Base-by-base conservation (phyloP, 139 green algal genomes). In the Tetraselmis chui region DNA sequence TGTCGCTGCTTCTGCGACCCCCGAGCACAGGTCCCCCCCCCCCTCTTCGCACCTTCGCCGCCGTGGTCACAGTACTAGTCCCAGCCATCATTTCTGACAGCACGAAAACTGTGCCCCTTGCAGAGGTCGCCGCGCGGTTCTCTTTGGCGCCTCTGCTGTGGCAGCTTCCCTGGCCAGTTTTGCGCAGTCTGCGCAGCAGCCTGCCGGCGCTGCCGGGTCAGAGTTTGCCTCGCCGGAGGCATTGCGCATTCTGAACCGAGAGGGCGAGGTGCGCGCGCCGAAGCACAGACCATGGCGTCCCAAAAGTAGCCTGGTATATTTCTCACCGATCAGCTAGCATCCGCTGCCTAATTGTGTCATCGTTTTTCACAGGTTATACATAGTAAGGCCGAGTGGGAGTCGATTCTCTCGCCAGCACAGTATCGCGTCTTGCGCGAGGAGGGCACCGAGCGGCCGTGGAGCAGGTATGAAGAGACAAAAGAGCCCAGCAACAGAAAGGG, bases 401-500 rank as follows among this genome's bases (percentile, higher is more conserved):
- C 67, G 23, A 1, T 26, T 32, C 80, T 83, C 31, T 75, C 80
- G 1, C 32, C 24, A 22, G 80, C 25, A 2, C 23, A 29, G 45
- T 83, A 83, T 58, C 23, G 26, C 23, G 80, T 83, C 5, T 58
- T 83, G 24, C 29, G 30, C 1, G 11, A 78, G 29, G 31, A n/a
- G 29, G 80, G 32, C 80, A 83, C 80, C 11, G 80, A 83, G 74
- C 76, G 76, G 76, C 27, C 76, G 2, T n/a, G 22, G 26, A 83
- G 45, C 45, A 67, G 45, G 45, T 67, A n/a, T n/a, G n/a, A n/a
- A n/a, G n/a, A n/a, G n/a, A n/a, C n/a, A n/a, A n/a, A n/a, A n/a
- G n/a, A n/a, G n/a, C n/a, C n/a, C n/a, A n/a, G n/a, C n/a, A n/a
- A n/a, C n/a, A n/a, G n/a, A n/a, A n/a, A n/a, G n/a, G n/a, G n/a